A percentile compares a stretch with the other conserved stretches of the same genome.
Evolutionary conservation across 2,329 filamentous ascomycete species (phyloP).

Genomic region (Chaetomiaceae sp.): DNA sequence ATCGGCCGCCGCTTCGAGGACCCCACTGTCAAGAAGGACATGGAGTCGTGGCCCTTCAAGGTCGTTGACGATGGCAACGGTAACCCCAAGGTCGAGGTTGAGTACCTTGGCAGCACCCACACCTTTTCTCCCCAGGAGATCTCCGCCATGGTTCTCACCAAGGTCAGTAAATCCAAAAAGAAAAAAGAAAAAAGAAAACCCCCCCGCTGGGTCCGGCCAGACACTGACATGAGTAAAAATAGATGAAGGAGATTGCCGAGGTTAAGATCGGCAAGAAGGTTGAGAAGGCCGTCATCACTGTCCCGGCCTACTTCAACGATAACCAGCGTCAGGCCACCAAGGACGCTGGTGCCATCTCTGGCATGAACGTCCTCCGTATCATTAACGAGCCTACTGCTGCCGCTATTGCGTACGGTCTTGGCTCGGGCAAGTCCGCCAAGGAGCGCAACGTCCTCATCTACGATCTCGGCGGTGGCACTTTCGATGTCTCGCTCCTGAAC

Average conservation of each 20-base stretch:
- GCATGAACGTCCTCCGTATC: constrained; percentile 98
- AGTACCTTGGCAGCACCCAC: constrained; percentile 94
- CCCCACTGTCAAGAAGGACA: constrained; percentile 96
- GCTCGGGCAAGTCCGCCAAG: constrained; percentile 90
- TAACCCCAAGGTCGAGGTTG: constrained; percentile 87
- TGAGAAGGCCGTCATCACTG: constrained; percentile 97
- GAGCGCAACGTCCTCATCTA: constrained; percentile 99
- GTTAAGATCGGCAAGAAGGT: constrained; percentile 98
- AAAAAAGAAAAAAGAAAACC: too few relatives aligned
- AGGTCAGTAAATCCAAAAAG: constrained; percentile 57
- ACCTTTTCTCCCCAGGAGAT: constrained; percentile 97
- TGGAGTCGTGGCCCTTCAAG: constrained; percentile 99
- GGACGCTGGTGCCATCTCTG: constrained; percentile 96
- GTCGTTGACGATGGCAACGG: constrained; percentile 76
- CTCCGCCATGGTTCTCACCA: constrained; percentile 96
- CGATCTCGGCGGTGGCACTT: constrained; percentile 99
- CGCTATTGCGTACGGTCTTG: constrained; percentile 96
- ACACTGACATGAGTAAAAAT: constrained; percentile 23
- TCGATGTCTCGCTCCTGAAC: constrained; percentile 98
- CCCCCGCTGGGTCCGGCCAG: too few relatives aligned
- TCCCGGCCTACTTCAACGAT: constrained; percentile 99
- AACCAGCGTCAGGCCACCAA: constrained; percentile 99
- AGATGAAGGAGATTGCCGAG: constrained; percentile 99
- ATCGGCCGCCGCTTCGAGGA: constrained; percentile 96
- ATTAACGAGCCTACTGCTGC: constrained; percentile 99